A percentile compares a stretch with the other conserved stretches of the same genome.
Evolutionary conservation across 306 rosid genomes (phyloP).

Genomic region (Casuarina cunninghamiana): DNA sequence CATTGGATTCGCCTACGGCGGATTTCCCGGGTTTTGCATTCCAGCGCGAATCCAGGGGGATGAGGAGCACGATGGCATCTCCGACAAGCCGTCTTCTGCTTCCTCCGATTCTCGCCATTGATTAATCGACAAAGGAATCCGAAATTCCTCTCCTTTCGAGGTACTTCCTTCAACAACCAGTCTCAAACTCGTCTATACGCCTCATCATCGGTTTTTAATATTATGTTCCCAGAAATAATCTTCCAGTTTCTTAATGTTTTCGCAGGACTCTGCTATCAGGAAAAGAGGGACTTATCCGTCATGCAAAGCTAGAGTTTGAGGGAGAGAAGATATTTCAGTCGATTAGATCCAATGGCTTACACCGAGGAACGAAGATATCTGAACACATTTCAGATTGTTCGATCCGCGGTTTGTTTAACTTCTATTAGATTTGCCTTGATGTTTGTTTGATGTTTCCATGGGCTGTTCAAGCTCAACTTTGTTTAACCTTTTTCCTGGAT

Average conservation of each 20-base stretch:
- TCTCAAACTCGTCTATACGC: slow-evolving; percentile 11
- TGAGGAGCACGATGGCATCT: slow-evolving; percentile 80
- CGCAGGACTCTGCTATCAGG: slow-evolving; percentile 22
- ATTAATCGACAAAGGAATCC: slow-evolving; percentile 15
- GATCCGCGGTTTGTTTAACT: slow-evolving; percentile 40
- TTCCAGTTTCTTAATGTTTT: background rate
- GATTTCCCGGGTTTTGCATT: slow-evolving; percentile 67
- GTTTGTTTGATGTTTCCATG: slow-evolving; percentile 35
- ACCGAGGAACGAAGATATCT: slow-evolving; percentile 53
- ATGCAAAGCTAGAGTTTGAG: background rate
- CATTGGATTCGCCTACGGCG: slow-evolving; percentile 59
- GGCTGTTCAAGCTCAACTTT: slow-evolving; percentile 32
- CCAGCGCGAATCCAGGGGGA: slow-evolving; percentile 89
- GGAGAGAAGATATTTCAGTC: slow-evolving; percentile 35
- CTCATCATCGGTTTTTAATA: background rate
- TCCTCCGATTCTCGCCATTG: slow-evolving; percentile 95
- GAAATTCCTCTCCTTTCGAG: slow-evolving; percentile 44
- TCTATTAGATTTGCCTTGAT: slow-evolving; percentile 22
- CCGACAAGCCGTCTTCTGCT: slow-evolving; percentile 87
- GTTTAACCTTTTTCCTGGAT: slow-evolving; percentile 30
- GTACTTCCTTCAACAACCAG: slow-evolving; percentile 36
- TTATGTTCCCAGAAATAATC: background rate
- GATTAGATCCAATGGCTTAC: slow-evolving; percentile 46
- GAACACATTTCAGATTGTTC: slow-evolving; percentile 50
- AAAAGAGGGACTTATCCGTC: slow-evolving; percentile 16